These are phyloP conservation scores for Phaffia australis DNA, from an alignment of 768 basidiomycete species.

Conservation along the genomic window DNA sequence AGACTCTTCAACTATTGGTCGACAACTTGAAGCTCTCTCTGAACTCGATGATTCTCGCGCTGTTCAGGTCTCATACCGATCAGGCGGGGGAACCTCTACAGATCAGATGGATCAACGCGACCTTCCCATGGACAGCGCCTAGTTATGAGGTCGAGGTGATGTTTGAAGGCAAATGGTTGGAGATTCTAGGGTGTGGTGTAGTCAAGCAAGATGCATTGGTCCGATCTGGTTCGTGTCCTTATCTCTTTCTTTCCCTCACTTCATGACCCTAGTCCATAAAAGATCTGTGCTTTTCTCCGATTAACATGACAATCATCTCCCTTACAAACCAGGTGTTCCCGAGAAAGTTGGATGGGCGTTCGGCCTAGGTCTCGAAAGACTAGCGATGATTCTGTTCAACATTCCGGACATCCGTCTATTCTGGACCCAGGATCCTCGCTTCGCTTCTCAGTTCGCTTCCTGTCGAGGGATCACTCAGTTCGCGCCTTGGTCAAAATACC, in stretches of 20 bases:
- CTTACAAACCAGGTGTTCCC: constrained; percentile 47
- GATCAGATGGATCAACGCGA: constrained; percentile 95
- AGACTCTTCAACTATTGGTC: constrained; percentile 60
- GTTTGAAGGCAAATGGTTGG: constrained; percentile 92
- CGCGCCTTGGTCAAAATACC: constrained; percentile 85
- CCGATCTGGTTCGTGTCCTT: constrained; percentile 56
- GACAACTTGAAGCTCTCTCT: constrained; percentile 78
- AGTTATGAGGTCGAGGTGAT: constrained; percentile 98
- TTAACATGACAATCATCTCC: background rate
- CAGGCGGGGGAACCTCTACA: constrained; percentile 53
- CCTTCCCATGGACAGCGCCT: constrained; percentile 94
- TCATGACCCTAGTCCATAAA: constrained; percentile 1
- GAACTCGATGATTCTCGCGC: constrained; percentile 67
- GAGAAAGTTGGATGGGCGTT: constrained; percentile 95
- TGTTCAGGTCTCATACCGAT: constrained; percentile 56
- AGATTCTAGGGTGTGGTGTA: constrained; percentile 88
- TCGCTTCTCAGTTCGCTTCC: constrained; percentile 66
- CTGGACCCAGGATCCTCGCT: constrained; percentile 83
- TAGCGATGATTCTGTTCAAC: constrained; percentile 92
- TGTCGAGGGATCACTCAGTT: constrained; percentile 60
- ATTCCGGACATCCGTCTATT: constrained; percentile 97
- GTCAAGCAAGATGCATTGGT: constrained; percentile 79
- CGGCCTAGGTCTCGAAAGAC: constrained; percentile 89
- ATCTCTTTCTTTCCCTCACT: constrained; percentile 32
- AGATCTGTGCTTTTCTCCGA: background rate